Conservation (phyloP, 176 grass and related monocot genomes). For the Hordeum marinum region DNA sequence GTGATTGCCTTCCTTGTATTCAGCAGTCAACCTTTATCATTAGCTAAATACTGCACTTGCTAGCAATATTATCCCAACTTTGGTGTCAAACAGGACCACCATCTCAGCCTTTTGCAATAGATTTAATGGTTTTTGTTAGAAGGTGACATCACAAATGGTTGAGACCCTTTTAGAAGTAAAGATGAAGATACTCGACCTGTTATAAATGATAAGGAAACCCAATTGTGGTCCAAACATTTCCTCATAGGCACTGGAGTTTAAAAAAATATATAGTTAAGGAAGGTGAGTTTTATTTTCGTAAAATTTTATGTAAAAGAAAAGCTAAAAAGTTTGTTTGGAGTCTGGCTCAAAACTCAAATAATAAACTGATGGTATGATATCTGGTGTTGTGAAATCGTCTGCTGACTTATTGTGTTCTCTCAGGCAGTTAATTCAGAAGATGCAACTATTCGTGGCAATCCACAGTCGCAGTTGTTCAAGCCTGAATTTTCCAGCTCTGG, state of each 20-base stretch:
- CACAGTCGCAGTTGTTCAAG: slow-evolving; percentile 54
- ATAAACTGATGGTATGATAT: neutral
- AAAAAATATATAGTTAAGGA: neutral
- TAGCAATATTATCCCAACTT: neutral
- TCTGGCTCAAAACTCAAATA: neutral
- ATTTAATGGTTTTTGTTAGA: neutral
- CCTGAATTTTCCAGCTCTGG: slow-evolving; percentile 65
- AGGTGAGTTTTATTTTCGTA: neutral
- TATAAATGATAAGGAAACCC: neutral
- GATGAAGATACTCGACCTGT: neutral
- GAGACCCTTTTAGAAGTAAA: neutral
- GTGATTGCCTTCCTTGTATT: neutral
- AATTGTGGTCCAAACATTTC: neutral
- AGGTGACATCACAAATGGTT: neutral
- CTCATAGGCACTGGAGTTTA: neutral
- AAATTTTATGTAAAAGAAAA: neutral
- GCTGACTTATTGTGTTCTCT: slow-evolving; percentile 11
- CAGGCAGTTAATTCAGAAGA: slow-evolving; percentile 63
- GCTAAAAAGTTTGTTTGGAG: neutral
- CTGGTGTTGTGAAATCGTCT: slow-evolving; percentile 7
- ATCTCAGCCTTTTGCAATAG: neutral
- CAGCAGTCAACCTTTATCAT: neutral
- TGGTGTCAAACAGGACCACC: neutral
- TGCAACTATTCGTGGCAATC: slow-evolving; percentile 30
- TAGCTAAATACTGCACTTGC: neutral